These are phyloP conservation scores for Ophiobolus disseminans DNA, from an alignment of 2,329 filamentous ascomycete genomes.

Conservation along the genomic window DNA sequence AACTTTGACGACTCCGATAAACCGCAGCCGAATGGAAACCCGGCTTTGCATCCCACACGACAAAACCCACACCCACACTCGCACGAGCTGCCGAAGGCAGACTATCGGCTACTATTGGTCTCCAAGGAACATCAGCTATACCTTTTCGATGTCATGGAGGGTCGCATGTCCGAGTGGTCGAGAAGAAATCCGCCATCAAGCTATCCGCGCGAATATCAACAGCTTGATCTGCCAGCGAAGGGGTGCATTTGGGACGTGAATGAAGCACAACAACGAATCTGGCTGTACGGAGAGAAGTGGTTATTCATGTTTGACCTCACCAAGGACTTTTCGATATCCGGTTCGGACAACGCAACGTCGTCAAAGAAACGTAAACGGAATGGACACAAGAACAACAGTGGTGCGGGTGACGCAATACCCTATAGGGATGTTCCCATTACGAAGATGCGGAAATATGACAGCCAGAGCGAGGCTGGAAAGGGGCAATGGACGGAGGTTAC, in stretches of 20 bases:
- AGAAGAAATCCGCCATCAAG: slow-evolving; percentile 77
- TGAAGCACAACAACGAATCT: slow-evolving; percentile 66
- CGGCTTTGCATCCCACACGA: slow-evolving; percentile 58
- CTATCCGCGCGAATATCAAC: slow-evolving; percentile 76
- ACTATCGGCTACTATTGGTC: slow-evolving; percentile 65
- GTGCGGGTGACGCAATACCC: slow-evolving; percentile 63
- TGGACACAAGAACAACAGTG: slow-evolving; percentile 51
- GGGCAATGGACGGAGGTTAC: slow-evolving; percentile 38
- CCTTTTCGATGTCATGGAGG: slow-evolving; percentile 79
- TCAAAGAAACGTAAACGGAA: slow-evolving; percentile 43
- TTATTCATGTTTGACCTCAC: slow-evolving; percentile 90
- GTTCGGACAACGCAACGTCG: slow-evolving; percentile 17
- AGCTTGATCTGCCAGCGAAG: slow-evolving; percentile 80
- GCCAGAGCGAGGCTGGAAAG: slow-evolving; percentile 35
- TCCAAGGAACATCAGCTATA: slow-evolving; percentile 73
- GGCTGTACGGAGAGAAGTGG: slow-evolving; percentile 87
- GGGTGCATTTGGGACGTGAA: slow-evolving; percentile 81
- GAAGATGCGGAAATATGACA: slow-evolving; percentile 58
- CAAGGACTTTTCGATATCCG: slow-evolving; percentile 64
- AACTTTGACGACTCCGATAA: slow-evolving; percentile 20
- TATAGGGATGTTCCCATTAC: slow-evolving; percentile 55
- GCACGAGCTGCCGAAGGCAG: slow-evolving; percentile 62
- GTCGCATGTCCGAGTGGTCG: slow-evolving; percentile 83
- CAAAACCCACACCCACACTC: slow-evolving; percentile 61
- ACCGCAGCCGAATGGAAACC: slow-evolving; percentile 53